Evolutionary conservation across 2,329 filamentous ascomycete species (phyloP).

Genomic region (Iodosphaeria phyllophila): DNA sequence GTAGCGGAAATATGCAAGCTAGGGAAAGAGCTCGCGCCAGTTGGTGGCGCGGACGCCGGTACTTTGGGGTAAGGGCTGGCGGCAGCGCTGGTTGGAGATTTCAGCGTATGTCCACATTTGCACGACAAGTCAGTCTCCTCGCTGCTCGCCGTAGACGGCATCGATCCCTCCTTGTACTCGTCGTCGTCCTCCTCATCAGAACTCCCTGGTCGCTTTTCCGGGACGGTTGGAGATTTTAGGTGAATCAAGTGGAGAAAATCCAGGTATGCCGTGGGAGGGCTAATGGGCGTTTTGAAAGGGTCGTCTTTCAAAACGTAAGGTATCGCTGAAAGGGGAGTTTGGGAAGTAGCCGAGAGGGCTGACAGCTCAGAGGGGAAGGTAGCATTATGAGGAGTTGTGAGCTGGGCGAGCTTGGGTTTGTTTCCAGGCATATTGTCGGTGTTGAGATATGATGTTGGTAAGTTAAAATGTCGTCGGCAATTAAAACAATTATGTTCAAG

Average conservation of each 20-base stretch:
- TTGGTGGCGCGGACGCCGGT: constrained; percentile 40
- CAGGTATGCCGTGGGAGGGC: constrained; percentile 73
- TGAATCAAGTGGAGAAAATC: constrained; percentile 82
- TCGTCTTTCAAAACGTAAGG: constrained; percentile 47
- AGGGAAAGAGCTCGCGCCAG: constrained; percentile 40
- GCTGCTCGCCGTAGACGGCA: constrained; percentile 36
- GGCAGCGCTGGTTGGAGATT: constrained; percentile 26
- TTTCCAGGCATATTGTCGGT: constrained; percentile 25
- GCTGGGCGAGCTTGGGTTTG: constrained; percentile 42
- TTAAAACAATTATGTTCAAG: too few species aligned
- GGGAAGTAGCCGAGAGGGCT: constrained; percentile 44
- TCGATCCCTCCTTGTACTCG: constrained; percentile 21
- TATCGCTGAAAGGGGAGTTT: constrained; percentile 48
- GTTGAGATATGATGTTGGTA: too few species aligned
- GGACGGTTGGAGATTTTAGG: constrained; percentile 48
- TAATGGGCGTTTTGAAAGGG: constrained; percentile 62
- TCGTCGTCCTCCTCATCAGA: constrained; percentile 30
- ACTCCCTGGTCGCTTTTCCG: constrained; percentile 30
- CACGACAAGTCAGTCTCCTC: constrained; percentile 37
- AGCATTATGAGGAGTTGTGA: constrained; percentile 42
- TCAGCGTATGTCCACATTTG: constrained; percentile 27
- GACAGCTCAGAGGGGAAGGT: constrained; percentile 42
- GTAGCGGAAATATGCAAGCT: constrained; percentile 60
- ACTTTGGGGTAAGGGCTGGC: constrained; percentile 32
- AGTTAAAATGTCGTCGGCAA: too few species aligned